phyloP scores from a whole-genome alignment of 306 rosid genomes.

The Prunus mongolica region DNA sequence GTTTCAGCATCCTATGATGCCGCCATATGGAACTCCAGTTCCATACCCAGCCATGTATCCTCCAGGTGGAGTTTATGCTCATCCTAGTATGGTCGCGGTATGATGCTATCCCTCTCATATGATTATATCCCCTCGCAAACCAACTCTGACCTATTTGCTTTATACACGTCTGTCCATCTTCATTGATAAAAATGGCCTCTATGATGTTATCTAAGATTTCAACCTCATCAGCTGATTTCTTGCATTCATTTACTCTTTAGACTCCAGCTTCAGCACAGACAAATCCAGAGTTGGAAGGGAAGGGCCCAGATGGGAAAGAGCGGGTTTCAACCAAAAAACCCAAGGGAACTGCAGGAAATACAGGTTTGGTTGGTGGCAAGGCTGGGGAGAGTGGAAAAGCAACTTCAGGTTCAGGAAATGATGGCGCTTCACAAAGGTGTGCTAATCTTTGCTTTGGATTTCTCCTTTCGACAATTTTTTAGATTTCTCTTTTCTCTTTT shows the following conservation, averaged over 20 bases:
- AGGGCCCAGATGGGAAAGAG: constrained; percentile 73
- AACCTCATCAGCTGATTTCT: constrained; percentile 16
- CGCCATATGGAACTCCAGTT: constrained; percentile 93
- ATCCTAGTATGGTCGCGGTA: constrained; percentile 87
- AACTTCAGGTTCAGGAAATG: constrained; percentile 89
- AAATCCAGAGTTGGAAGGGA: constrained; percentile 56
- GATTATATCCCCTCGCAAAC: neutral
- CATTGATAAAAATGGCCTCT: neutral
- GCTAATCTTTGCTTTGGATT: constrained; percentile 18
- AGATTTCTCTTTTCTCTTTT: constrained; percentile 12
- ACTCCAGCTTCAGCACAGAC: constrained; percentile 45
- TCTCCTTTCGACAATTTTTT: constrained; percentile 10
- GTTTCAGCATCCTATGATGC: constrained; percentile 86
- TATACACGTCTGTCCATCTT: neutral
- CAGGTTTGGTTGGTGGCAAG: constrained; percentile 43
- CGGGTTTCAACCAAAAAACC: constrained; percentile 53
- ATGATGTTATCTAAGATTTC: constrained; percentile 10
- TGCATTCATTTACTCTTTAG: constrained; percentile 37
- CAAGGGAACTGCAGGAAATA: constrained; percentile 59
- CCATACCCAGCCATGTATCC: constrained; percentile 93
- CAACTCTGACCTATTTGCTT: neutral
- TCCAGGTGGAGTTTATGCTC: constrained; percentile 88
- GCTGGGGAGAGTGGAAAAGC: constrained; percentile 78
- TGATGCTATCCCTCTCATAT: constrained; percentile 1
- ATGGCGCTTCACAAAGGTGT: constrained; percentile 87